These are phyloP conservation scores for Phaffomyces opuntiae DNA, from an alignment of 805 yeast species.

Conservation along the genomic window DNA sequence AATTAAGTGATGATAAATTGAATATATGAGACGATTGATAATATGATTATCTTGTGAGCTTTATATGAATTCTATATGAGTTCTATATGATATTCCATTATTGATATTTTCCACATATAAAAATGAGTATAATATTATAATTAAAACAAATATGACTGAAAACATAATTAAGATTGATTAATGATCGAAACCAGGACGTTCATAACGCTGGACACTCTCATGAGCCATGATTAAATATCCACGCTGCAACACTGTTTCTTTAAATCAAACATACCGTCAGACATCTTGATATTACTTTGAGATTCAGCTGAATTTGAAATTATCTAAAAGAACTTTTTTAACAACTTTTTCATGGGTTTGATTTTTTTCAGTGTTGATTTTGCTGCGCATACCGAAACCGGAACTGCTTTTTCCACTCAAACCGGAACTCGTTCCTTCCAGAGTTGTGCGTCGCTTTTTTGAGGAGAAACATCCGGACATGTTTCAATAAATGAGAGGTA, in stretches of 20 bases:
- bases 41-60: too few species aligned
- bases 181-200: too few species aligned
- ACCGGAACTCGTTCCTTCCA: too few species aligned
- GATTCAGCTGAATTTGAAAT: conserved; percentile 1
- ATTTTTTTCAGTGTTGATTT: conserved; percentile 4
- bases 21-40: too few species aligned
- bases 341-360: conserved; percentile 1
- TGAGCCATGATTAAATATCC: background rate
- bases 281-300: conserved; percentile 18
- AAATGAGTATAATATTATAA: too few species aligned
- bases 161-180: too few species aligned
- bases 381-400: conserved; percentile 5
- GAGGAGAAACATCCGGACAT: conserved; percentile 1
- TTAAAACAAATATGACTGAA: too few species aligned
- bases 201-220: background rate
- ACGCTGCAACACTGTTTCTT: background rate
- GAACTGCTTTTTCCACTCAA: too few species aligned
- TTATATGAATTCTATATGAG: too few species aligned
- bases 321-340: conserved; percentile 1
- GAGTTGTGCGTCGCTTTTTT: background rate
- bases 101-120: too few species aligned
- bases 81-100: too few species aligned
- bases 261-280: conserved; percentile 25
- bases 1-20: too few species aligned
- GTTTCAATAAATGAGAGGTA: background rate